These are phyloP conservation scores for Globisporangium irregulare DNA, from an alignment of 352 stramenopile genomes.

Conservation along the genomic window DNA sequence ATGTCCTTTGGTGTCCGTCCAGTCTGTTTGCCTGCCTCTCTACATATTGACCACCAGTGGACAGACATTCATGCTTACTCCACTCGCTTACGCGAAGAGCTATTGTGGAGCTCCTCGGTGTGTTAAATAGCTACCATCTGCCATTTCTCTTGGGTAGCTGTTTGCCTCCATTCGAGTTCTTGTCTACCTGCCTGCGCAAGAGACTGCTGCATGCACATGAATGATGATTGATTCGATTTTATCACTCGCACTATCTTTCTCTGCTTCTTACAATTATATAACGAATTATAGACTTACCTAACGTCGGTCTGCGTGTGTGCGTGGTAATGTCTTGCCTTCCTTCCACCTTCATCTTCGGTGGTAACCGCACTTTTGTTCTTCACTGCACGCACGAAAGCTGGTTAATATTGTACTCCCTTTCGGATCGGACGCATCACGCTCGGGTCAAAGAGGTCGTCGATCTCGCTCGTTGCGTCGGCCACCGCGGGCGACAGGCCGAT, in stretches of 20 bases:
- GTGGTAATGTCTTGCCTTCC: not conserved
- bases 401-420: constrained; percentile 49
- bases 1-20: not conserved
- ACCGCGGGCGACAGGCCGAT: constrained; percentile 11
- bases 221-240: constrained; percentile 2
- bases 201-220: not conserved
- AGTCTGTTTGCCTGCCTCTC: not conserved
- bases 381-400: constrained; percentile 13
- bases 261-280: constrained; percentile 9
- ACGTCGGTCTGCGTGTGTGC: not conserved
- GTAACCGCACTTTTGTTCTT: not conserved
- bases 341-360: not conserved
- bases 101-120: not conserved
- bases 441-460: constrained; percentile 47
- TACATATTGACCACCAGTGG: not conserved
- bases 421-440: constrained; percentile 64
- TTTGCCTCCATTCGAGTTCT: not conserved
- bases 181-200: not conserved
- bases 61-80: not conserved
- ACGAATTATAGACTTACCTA: constrained; percentile 9
- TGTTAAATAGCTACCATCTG: not conserved
- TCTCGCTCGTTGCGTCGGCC: constrained; percentile 20
- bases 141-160: not conserved
- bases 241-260: not conserved
- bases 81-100: not conserved